Conservation (phyloP, 768 basidiomycete species). For the Infundibulicybe gibba region DNA sequence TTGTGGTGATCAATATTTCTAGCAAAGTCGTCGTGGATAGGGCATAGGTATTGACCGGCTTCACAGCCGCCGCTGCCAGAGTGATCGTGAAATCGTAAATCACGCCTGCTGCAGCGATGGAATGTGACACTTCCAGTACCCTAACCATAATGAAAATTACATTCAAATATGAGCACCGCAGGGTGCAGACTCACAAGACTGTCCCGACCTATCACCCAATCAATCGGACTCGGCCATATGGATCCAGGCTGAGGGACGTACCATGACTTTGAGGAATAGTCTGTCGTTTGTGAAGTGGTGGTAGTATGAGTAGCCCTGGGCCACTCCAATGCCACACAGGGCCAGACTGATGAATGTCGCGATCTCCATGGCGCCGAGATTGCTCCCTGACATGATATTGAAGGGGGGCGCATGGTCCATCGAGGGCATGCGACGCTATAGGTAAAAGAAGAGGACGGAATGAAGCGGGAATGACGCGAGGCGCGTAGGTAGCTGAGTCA, state of each 20-base stretch:
- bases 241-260: neutral
- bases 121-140: constrained; percentile 14
- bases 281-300: constrained; percentile 6
- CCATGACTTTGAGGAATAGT: constrained; percentile 5
- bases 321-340: constrained; percentile 6
- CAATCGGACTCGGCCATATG: neutral
- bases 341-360: constrained; percentile 9
- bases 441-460: too few relatives aligned
- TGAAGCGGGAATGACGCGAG: too few relatives aligned
- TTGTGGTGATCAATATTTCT: constrained; percentile 15
- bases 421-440: too few relatives aligned
- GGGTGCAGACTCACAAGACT: constrained; percentile 1
- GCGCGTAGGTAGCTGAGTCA: too few relatives aligned
- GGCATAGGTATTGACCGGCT: constrained; percentile 15
- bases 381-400: too few relatives aligned
- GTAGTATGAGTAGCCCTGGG: constrained; percentile 11
- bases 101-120: constrained; percentile 8
- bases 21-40: constrained; percentile 11
- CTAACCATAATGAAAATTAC: constrained; percentile 1
- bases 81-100: constrained; percentile 17
- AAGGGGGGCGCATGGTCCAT: too few relatives aligned
- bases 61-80: constrained; percentile 1
- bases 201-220: neutral
- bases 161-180: neutral
- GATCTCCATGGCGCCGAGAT: neutral